phyloP scores from a whole-genome alignment of 768 basidiomycete genomes.

The Podaxis mareebaensis region DNA sequence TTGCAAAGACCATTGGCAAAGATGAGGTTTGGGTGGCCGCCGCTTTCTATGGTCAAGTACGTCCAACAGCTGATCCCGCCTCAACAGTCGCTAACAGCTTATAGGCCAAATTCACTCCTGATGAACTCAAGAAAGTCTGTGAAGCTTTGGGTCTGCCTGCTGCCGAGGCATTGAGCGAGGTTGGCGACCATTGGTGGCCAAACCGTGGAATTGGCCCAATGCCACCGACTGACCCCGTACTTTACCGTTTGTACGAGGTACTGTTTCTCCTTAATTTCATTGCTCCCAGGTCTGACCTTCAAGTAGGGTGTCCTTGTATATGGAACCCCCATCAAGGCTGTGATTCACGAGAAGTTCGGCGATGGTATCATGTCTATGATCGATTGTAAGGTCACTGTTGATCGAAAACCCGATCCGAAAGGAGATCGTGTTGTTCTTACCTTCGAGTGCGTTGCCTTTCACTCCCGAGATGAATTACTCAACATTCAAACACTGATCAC shows the following conservation, averaged over 20 bases:
- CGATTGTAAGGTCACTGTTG: constrained; percentile 71
- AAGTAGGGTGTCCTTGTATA: constrained; percentile 70
- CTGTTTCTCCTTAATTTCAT: constrained; percentile 25
- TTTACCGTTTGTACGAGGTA: constrained; percentile 84
- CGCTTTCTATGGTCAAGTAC: constrained; percentile 78
- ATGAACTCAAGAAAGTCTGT: constrained; percentile 58
- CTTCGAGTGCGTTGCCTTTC: constrained; percentile 61
- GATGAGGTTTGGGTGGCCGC: constrained; percentile 86
- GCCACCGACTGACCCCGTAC: constrained; percentile 76
- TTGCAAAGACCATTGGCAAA: constrained; percentile 63
- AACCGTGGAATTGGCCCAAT: constrained; percentile 68
- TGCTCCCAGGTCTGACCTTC: not conserved
- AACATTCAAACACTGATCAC: not conserved
- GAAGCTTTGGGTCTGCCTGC: constrained; percentile 49
- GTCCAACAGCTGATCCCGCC: constrained; percentile 14
- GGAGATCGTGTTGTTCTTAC: constrained; percentile 79
- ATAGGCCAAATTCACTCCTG: constrained; percentile 66
- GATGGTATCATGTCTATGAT: constrained; percentile 92
- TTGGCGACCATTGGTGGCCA: constrained; percentile 75
- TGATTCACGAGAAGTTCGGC: constrained; percentile 88
- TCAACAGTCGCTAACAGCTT: not conserved
- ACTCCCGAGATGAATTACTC: not conserved
- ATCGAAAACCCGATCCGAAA: constrained; percentile 72
- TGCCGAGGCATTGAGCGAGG: constrained; percentile 37
- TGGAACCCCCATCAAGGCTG: constrained; percentile 77